Evolutionary conservation across 116 monocot genomes (phyloP).

Genomic region (Trichopus zeylanicus): DNA sequence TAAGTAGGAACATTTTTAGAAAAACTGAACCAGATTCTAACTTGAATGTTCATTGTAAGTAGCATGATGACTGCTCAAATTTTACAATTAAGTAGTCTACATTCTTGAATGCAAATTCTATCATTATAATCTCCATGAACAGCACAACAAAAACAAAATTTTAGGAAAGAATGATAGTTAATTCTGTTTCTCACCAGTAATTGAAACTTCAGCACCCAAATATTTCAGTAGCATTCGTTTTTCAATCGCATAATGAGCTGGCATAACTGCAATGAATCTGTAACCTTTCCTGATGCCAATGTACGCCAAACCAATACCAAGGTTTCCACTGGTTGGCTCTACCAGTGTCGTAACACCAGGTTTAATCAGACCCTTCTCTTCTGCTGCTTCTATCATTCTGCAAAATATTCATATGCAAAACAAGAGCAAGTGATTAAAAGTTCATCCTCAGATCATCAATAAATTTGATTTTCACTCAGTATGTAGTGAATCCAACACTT

Average conservation of each 20-base stretch:
- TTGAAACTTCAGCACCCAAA: constrained; percentile 55
- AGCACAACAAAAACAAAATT: too few relatives aligned
- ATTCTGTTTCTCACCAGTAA: constrained; percentile 42
- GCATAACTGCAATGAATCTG: constrained; percentile 66
- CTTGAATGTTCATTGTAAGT: not conserved
- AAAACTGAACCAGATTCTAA: not conserved
- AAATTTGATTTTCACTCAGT: too few relatives aligned
- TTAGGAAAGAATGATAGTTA: not conserved
- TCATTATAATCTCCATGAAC: too few relatives aligned
- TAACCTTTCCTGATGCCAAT: constrained; percentile 68
- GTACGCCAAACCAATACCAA: constrained; percentile 56
- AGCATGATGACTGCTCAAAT: too few relatives aligned
- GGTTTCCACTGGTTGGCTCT: constrained; percentile 81
- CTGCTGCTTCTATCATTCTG: constrained; percentile 95
- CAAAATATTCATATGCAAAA: not conserved
- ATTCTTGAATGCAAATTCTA: too few relatives aligned
- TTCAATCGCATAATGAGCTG: constrained; percentile 47
- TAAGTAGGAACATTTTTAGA: too few relatives aligned
- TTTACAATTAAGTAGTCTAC: too few relatives aligned
- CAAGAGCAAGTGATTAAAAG: not conserved
- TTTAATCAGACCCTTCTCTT: constrained; percentile 66
- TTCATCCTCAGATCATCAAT: not conserved
- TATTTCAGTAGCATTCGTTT: constrained; percentile 52
- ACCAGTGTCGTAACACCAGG: constrained; percentile 75
- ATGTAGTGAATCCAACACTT: too few relatives aligned